A percentile compares a stretch with the other conserved stretches of the same genome.
Conservation (phyloP, 1,284 basidiomycete species). For the Sutorius eximius region DNA sequence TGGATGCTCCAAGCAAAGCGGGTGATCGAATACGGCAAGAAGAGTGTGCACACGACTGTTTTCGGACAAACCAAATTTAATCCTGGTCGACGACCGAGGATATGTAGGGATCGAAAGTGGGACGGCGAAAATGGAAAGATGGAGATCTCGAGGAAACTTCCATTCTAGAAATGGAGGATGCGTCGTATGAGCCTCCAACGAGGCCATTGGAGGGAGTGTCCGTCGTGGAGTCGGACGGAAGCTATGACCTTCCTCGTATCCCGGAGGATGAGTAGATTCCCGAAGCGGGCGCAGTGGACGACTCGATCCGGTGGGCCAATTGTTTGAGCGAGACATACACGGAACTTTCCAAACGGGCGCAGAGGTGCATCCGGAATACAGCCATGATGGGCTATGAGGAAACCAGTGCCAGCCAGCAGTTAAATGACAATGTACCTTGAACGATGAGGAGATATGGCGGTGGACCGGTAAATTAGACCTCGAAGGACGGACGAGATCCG, state of each 20-base stretch:
- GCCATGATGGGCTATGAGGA: not conserved
- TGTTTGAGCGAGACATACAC: slow-evolving; percentile 3
- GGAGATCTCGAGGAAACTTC: slow-evolving; percentile 19
- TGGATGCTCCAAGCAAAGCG: not conserved
- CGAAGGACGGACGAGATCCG: slow-evolving; percentile 12
- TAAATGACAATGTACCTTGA: not conserved
- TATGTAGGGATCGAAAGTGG: slow-evolving; percentile 12
- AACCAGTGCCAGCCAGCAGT: not conserved
- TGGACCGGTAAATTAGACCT: not conserved
- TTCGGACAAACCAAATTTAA: slow-evolving; percentile 8
- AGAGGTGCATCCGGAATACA: not conserved
- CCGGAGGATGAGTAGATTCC: slow-evolving; percentile 9
- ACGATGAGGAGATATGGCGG: slow-evolving; percentile 15
- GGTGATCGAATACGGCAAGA: not conserved
- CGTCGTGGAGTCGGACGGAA: slow-evolving; percentile 15
- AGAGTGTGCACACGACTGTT: slow-evolving; percentile 1
- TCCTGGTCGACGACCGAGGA: not conserved
- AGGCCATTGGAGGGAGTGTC: not conserved
- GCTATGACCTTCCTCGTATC: not conserved
- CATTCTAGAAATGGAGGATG: slow-evolving; percentile 14
- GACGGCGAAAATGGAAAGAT: slow-evolving; percentile 19
- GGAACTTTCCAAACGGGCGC: not conserved
- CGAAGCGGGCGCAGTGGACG: slow-evolving; percentile 10
- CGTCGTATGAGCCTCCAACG: not conserved
- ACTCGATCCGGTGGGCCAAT: slow-evolving; percentile 12